Evolutionary conservation across 129 eudicot genomes (phyloP).

Genomic region (Flaveria brownii): DNA sequence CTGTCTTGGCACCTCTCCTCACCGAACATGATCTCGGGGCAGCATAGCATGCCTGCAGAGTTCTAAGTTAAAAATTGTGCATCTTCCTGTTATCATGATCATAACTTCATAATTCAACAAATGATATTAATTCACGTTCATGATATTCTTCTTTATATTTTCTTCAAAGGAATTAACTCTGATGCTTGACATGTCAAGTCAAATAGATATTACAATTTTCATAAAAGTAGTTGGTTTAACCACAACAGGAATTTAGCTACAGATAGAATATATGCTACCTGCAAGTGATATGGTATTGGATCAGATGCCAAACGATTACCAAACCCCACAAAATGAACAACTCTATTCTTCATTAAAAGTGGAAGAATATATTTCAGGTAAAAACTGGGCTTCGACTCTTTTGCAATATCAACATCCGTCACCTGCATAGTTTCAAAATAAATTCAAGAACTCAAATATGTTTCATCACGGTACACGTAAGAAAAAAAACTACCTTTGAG

Average conservation of each 20-base stretch:
- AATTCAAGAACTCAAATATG: neutral
- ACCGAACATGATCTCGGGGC: too few relatives aligned
- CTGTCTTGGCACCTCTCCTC: too few relatives aligned
- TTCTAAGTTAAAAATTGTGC: neutral
- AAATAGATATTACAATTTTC: too few relatives aligned
- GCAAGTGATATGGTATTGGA: slow-evolving; percentile 80
- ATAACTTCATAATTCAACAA: too few relatives aligned
- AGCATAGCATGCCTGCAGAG: too few relatives aligned
- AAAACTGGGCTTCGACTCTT: slow-evolving; percentile 97
- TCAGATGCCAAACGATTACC: slow-evolving; percentile 98
- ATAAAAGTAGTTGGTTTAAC: too few relatives aligned
- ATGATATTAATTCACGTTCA: too few relatives aligned
- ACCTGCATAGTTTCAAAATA: slow-evolving; percentile 42
- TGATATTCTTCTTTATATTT: too few relatives aligned
- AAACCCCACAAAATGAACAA: slow-evolving; percentile 89
- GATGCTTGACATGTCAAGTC: too few relatives aligned
- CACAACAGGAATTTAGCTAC: slow-evolving; percentile 8
- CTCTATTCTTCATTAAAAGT: slow-evolving; percentile 67
- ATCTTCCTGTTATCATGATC: too few relatives aligned
- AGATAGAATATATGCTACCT: slow-evolving; percentile 48
- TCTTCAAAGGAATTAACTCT: too few relatives aligned
- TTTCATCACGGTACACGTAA: neutral
- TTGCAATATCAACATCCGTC: slow-evolving; percentile 72
- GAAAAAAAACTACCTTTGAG: neutral
- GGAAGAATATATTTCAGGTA: slow-evolving; percentile 85